Base-by-base conservation (phyloP, 1,139 yeast genomes). In the Nadsonia starkeyi-henricii region DNA sequence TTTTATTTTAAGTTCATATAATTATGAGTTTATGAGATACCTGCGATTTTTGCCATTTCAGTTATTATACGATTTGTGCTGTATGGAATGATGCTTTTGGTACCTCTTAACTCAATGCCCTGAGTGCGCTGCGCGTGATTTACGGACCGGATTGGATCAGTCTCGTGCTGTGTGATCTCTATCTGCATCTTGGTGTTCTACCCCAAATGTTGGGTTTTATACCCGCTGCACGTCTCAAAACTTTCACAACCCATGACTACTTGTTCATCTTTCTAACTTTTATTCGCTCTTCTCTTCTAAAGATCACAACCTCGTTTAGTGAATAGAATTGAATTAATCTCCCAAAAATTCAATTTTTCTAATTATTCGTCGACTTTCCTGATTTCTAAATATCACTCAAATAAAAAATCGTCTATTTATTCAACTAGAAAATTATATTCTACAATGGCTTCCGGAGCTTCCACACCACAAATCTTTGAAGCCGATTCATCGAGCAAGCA, bases 401-500 rank as follows among this genome's bases (percentile, higher is more conserved):
- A 33, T 33, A 33, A 5, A 3, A 7, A 7, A 33, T 33, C 39
- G 17, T 12, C 17, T 13, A 33, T 33, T 33, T 33, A 12, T 33
- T 33, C 39, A 12, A 13, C 15, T 33, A 33, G 39, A 15, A 33
- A 33, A n/a, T n/a, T 33, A 33, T 46, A 46, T 36, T 45, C 17
- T 26, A 46, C 45, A 21, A 47, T 47, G 49, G 49, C 49, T 26
- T 47, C 49, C 20, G 49, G 49, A 37, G 44, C 49, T 20, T 47
- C 49, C 20, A 47, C 49, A 43, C 49, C 49, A 43, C 39, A 33
- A 33, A 33, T 41, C 43, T 18, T 13, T 13, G 49, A 47, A 20
- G 49, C 44, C 41, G 46, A 41, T 28, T 45, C 46, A 39, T 13
- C 26, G 12, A 45, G 43, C 45, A 45, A 44, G 41, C 59, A 59